Percentiles rank a stretch among this genome's conserved stretches.
Evolutionary conservation across 805 yeast genomes (phyloP).

Genomic region (Ogataea saltuana): DNA sequence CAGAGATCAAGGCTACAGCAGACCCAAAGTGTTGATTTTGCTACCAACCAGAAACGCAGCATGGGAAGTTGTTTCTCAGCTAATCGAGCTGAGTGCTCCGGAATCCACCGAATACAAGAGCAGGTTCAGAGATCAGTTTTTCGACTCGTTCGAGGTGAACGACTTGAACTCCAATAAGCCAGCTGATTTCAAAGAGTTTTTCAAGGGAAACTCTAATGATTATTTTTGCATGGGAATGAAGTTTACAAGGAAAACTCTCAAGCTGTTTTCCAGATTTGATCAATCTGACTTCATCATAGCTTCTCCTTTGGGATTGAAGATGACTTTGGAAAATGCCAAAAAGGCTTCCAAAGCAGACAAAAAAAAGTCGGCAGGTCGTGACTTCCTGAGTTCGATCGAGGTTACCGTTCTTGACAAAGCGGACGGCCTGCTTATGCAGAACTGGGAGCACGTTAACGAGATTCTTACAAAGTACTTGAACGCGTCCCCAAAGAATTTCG

Average conservation of each 20-base stretch:
- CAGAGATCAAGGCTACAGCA: slow-evolving; percentile 92
- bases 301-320: slow-evolving; percentile 85
- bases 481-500: slow-evolving; percentile 69
- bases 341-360: slow-evolving; percentile 39
- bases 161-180: slow-evolving; percentile 59
- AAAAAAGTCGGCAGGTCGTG: slow-evolving; percentile 53
- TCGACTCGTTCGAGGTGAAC: slow-evolving; percentile 40
- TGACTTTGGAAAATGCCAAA: slow-evolving; percentile 63
- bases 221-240: slow-evolving; percentile 89
- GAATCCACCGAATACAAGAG: slow-evolving; percentile 79
- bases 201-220: slow-evolving; percentile 90
- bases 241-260: slow-evolving; percentile 83
- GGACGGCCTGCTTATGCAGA: slow-evolving; percentile 86
- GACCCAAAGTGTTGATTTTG: slow-evolving; percentile 83
- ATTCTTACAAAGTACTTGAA: slow-evolving; percentile 70
- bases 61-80: slow-evolving; percentile 60
- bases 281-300: slow-evolving; percentile 85
- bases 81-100: slow-evolving; percentile 63
- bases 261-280: slow-evolving; percentile 80
- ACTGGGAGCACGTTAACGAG: slow-evolving; percentile 80
- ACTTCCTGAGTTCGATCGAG: slow-evolving; percentile 88
- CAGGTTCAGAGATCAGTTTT: slow-evolving; percentile 73
- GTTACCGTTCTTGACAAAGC: slow-evolving; percentile 77
- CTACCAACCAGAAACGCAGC: slow-evolving; percentile 84
- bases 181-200: slow-evolving; percentile 73